Evolutionary conservation across 2,329 filamentous ascomycete genomes (phyloP).

Genomic region (Elsinoe arachidis): DNA sequence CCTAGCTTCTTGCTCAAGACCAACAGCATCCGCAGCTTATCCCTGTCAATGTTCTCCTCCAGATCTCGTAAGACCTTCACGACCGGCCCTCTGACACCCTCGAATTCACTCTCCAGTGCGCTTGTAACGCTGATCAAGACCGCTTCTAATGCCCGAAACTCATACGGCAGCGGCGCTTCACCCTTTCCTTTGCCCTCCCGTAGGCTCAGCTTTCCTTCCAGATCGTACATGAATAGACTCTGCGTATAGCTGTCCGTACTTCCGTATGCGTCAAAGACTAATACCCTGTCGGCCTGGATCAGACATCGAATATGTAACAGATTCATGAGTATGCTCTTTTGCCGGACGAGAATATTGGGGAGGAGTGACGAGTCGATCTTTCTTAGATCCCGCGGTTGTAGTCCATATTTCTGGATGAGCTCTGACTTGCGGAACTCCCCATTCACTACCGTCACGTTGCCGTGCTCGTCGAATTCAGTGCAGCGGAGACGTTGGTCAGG

Average conservation of each 20-base stretch:
- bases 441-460: conserved; percentile 84
- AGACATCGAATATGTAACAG: conserved; percentile 91
- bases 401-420: conserved; percentile 76
- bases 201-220: conserved; percentile 85
- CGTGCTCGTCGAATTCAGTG: conserved; percentile 88
- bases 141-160: conserved; percentile 91
- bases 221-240: conserved; percentile 94
- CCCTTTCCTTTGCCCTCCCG: conserved; percentile 47
- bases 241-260: conserved; percentile 91
- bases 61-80: conserved; percentile 80
- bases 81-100: conserved; percentile 85
- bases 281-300: conserved; percentile 87
- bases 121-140: conserved; percentile 89
- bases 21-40: conserved; percentile 82
- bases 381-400: conserved; percentile 85
- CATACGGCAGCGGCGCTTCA: conserved; percentile 69
- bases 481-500: conserved; percentile 82
- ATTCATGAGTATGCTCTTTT: conserved; percentile 88
- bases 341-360: conserved; percentile 88
- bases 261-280: conserved; percentile 94
- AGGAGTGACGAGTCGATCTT: conserved; percentile 97
- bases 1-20: conserved; percentile 92
- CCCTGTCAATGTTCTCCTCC: conserved; percentile 92
- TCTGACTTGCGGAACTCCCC: conserved; percentile 97
- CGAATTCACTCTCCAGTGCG: conserved; percentile 87